Conservation (phyloP, 2,329 filamentous ascomycete genomes). For the Dendrostoma leiphaemia region DNA sequence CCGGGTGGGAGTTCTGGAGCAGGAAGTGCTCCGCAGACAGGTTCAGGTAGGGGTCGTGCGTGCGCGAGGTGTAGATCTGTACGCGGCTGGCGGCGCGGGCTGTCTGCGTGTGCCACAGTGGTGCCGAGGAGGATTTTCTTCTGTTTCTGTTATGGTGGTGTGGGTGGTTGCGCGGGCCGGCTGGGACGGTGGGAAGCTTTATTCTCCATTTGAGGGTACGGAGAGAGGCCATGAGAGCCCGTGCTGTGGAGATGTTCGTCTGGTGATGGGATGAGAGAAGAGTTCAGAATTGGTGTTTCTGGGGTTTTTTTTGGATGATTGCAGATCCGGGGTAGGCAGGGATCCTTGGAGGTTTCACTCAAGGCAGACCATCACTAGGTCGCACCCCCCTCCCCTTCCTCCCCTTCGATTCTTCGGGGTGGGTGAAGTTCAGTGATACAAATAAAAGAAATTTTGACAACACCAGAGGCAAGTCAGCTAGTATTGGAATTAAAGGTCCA, state of each 20-base stretch:
- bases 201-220: background rate
- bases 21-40: constrained; percentile 93
- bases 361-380: background rate
- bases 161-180: background rate
- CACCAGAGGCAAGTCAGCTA: too few relatives aligned
- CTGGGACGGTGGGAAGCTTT: background rate
- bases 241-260: background rate
- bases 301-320: background rate
- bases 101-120: constrained; percentile 21
- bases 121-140: background rate
- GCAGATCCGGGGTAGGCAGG: background rate
- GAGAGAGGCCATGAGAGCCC: background rate
- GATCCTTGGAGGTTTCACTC: background rate
- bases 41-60: constrained; percentile 78
- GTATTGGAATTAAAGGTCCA: too few relatives aligned
- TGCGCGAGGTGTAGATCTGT: constrained; percentile 71
- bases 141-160: background rate
- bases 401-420: too few relatives aligned
- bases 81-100: constrained; percentile 44
- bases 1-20: constrained; percentile 67
- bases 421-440: too few relatives aligned
- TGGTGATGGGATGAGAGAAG: background rate
- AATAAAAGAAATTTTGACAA: too few relatives aligned
- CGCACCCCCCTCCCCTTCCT: background rate
- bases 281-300: background rate